These are phyloP conservation scores for Pseudogymnoascus sp. DNA, from an alignment of 2,329 filamentous ascomycete genomes.

Conservation along the genomic window DNA sequence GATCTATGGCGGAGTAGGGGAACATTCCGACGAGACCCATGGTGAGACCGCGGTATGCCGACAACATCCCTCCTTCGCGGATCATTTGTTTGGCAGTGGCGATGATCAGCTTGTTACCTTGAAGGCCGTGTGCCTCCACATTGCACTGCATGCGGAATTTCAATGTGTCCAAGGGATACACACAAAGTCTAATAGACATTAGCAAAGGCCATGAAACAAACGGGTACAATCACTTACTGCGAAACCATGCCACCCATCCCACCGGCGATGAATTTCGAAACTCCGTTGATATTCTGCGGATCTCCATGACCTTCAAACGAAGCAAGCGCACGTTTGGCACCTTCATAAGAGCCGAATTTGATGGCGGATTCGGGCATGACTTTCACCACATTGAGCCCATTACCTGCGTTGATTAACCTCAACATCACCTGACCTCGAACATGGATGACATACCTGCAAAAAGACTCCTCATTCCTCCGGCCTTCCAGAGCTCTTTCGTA, in stretches of 20 bases:
- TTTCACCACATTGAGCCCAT: slow-evolving; percentile 92
- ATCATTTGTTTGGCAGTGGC: slow-evolving; percentile 85
- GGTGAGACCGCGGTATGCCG: slow-evolving; percentile 85
- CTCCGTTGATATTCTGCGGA: slow-evolving; percentile 66
- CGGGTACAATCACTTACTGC: slow-evolving; percentile 50
- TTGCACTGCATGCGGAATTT: slow-evolving; percentile 85
- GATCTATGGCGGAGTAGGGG: slow-evolving; percentile 92
- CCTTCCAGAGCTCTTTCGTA: slow-evolving; percentile 69
- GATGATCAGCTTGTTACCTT: slow-evolving; percentile 72
- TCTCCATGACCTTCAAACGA: slow-evolving; percentile 83
- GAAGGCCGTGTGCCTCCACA: slow-evolving; percentile 76
- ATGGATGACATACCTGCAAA: slow-evolving; percentile 66
- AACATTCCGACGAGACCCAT: slow-evolving; percentile 97
- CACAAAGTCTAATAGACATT: slow-evolving; percentile 56
- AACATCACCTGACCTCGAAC: slow-evolving; percentile 9
- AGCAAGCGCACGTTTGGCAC: slow-evolving; percentile 79
- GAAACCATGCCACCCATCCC: slow-evolving; percentile 90
- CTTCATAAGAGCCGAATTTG: slow-evolving; percentile 96
- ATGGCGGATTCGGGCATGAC: slow-evolving; percentile 99
- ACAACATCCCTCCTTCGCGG: slow-evolving; percentile 60
- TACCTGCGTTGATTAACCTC: slow-evolving; percentile 50
- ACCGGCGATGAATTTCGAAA: slow-evolving; percentile 84
- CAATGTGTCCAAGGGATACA: slow-evolving; percentile 55
- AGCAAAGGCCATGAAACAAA: background rate
- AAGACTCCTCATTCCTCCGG: slow-evolving; percentile 79